Base-by-base conservation (phyloP, 176 grass and related monocot species). In the Musa schizocarpa region DNA sequence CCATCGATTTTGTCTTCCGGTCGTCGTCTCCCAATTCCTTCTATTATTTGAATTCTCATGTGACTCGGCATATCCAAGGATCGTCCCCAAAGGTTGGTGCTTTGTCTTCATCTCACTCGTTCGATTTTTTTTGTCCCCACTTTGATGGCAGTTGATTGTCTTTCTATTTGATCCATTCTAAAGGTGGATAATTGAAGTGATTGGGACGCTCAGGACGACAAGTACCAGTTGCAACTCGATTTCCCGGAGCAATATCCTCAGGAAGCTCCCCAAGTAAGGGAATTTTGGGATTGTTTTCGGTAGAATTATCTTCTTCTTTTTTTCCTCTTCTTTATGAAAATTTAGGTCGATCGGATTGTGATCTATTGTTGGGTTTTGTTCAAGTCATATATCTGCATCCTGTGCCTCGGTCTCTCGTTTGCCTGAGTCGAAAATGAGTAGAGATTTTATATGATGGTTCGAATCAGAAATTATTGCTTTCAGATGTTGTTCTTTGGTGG, bases 171-270 rank as follows among this genome's bases (percentile, higher is more conserved):
- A 19, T 49, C 1, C 16, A 14, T 50, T 65, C 56, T 11, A 2
- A 78, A 94, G 88, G 88, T 94, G 88, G 95, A 78, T 99, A 59
- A 83, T 98, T 75, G 90, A 98, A 76, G 90, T 94, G 76, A 66
- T 81, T 1, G 88, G 95, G 51, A 98, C 90, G 25, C 86, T 98
- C 74, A 82, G 0, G 84, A 81, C 22, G 95, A 98, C 69, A 87
- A 69, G 2, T 98, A 94, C 84, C 90, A 93, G 76, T 81, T 98
- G 21, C 90, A 99, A 78, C 84, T 94, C 19, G 90, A 94, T 88
- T 94, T 99, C 77, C 90, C 95, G 0, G 90, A 99, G 79, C 95
- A 99, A 81, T 99, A 99, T 71, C 95, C 90, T 21, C 93, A 91
- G 86, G 95, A 99, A 85, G 90, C 95, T 22, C 95, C 95, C 11